Evolutionary conservation across 805 yeast genomes (phyloP).

Genomic region (Wickerhamiella dianesei): DNA sequence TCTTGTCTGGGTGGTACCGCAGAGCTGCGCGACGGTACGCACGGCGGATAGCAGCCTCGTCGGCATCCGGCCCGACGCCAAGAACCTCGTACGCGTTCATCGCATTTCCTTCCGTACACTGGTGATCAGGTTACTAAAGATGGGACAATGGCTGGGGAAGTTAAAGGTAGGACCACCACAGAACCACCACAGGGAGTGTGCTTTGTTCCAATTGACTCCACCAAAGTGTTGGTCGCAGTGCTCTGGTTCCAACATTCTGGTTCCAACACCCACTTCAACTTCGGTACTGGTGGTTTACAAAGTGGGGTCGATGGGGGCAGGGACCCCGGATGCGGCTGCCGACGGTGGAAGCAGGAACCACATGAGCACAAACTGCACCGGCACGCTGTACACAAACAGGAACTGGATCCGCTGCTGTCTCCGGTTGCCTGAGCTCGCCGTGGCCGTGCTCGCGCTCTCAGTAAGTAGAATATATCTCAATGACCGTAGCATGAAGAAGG

Average conservation of each 20-base stretch:
- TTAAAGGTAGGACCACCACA: too few species aligned
- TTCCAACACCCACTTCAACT: too few species aligned
- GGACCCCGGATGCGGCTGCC: not conserved
- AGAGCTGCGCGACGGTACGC: constrained; percentile 84
- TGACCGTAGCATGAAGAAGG: constrained; percentile 36
- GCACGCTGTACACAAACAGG: constrained; percentile 69
- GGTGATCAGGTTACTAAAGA: too few species aligned
- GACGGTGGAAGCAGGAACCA: constrained; percentile 42
- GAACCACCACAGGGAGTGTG: too few species aligned
- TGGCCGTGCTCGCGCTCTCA: constrained; percentile 32
- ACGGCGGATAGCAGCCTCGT: constrained; percentile 69
- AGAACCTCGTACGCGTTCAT: constrained; percentile 47
- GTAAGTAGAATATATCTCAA: constrained; percentile 57
- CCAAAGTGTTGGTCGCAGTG: too few species aligned
- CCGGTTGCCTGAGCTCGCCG: constrained; percentile 52
- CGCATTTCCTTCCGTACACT: too few species aligned
- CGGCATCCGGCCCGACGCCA: constrained; percentile 71
- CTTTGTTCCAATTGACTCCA: too few species aligned
- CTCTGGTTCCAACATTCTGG: too few species aligned
- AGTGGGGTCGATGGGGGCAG: not conserved
- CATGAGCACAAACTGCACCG: constrained; percentile 62
- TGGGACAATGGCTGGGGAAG: too few species aligned
- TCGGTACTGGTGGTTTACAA: too few species aligned
- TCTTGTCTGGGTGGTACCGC: constrained; percentile 88
- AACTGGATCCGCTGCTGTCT: constrained; percentile 69